phyloP scores from a whole-genome alignment of 345 rosid genomes.

The Brassica carinata region DNA sequence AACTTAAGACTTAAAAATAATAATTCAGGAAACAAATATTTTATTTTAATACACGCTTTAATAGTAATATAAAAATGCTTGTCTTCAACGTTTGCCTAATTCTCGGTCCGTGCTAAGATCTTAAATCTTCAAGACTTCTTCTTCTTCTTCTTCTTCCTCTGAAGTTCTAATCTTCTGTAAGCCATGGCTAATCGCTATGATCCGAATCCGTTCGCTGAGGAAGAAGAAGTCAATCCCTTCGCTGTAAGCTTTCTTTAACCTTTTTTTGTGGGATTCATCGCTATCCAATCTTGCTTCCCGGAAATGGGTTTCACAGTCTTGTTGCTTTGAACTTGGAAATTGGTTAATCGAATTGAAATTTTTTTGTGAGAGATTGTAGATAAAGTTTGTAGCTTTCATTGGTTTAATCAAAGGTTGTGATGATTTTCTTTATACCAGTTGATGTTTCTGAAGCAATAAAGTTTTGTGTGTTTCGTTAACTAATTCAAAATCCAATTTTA shows the following conservation, averaged over 20 bases:
- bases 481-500: background rate
- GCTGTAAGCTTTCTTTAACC: conserved; percentile 54
- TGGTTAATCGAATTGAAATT: background rate
- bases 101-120: conserved; percentile 31
- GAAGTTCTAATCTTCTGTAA: conserved; percentile 4
- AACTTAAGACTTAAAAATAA: background rate
- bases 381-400: background rate
- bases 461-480: background rate
- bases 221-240: conserved; percentile 93
- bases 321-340: background rate
- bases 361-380: background rate
- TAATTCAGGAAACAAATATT: background rate
- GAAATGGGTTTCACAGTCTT: background rate
- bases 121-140: conserved; percentile 29
- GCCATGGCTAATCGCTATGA: conserved; percentile 44
- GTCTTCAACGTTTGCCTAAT: conserved; percentile 28
- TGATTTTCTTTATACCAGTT: background rate
- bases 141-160: background rate
- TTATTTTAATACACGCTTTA: conserved; percentile 21
- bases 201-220: conserved; percentile 67
- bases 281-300: background rate
- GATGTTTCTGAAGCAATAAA: background rate
- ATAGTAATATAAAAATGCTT: background rate
- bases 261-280: background rate
- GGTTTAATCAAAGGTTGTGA: background rate